Percentiles rank a stretch among this genome's conserved stretches.
These are phyloP conservation scores for Elymus sibiricus DNA, from an alignment of 176 grass and related monocot genomes.

Conservation along the genomic window DNA sequence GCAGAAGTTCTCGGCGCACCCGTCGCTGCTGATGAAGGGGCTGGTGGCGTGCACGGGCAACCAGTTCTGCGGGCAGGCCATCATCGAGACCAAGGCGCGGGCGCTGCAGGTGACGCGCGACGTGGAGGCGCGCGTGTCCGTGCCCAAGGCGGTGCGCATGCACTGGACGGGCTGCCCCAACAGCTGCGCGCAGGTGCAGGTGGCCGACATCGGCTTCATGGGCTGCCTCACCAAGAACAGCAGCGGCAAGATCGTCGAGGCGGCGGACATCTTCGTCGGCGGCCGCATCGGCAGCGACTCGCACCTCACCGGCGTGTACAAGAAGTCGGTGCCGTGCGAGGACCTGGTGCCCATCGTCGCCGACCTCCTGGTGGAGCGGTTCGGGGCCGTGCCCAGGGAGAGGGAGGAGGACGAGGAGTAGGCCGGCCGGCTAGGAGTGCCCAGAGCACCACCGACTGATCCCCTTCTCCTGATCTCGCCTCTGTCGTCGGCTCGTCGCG, in stretches of 20 bases:
- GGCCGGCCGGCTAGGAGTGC: not conserved
- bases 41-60: conserved; percentile 86
- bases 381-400: conserved; percentile 56
- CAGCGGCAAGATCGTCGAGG: conserved; percentile 66
- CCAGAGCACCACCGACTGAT: not conserved
- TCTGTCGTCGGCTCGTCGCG: not conserved
- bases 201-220: conserved; percentile 97
- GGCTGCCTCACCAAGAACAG: conserved; percentile 69
- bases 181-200: conserved; percentile 95
- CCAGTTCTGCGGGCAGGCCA: conserved; percentile 96
- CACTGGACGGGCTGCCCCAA: conserved; percentile 87
- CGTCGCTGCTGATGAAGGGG: conserved; percentile 63
- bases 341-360: conserved; percentile 72
- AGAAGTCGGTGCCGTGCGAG: conserved; percentile 78
- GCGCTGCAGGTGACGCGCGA: conserved; percentile 78
- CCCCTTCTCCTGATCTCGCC: not conserved
- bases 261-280: conserved; percentile 65
- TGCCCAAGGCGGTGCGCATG: conserved; percentile 61
- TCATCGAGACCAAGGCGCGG: conserved; percentile 87
- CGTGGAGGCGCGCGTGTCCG: conserved; percentile 63
- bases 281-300: conserved; percentile 88
- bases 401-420: conserved; percentile 89
- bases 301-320: conserved; percentile 71
- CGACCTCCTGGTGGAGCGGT: conserved; percentile 70
- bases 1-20: conserved; percentile 52